Evolutionary conservation across 2,329 filamentous ascomycete species (phyloP).

Genomic region (Elsinoe perseae): DNA sequence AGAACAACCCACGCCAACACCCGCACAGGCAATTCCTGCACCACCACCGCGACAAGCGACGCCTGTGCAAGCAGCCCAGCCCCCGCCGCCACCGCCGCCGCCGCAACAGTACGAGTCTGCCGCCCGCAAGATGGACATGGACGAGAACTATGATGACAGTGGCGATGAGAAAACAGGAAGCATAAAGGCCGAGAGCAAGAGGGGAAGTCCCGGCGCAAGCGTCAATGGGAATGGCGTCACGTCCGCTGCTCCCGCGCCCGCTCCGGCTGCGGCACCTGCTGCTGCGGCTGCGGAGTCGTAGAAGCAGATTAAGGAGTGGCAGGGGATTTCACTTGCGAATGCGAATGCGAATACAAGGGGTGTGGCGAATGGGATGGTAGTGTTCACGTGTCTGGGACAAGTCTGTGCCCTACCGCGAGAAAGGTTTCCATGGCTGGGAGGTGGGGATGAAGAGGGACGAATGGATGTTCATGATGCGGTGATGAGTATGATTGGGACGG

Average conservation of each 20-base stretch:
- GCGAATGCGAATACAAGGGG: too few relatives aligned
- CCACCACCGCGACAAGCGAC: slow-evolving; percentile 24
- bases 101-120: slow-evolving; percentile 64
- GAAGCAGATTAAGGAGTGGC: background rate
- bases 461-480: too few relatives aligned
- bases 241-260: background rate
- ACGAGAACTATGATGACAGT: slow-evolving; percentile 95
- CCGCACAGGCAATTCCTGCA: slow-evolving; percentile 22
- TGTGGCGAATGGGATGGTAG: too few relatives aligned
- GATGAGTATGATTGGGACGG: too few relatives aligned
- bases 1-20: slow-evolving; percentile 26
- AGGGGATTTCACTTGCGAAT: too few relatives aligned
- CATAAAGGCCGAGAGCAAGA: slow-evolving; percentile 38
- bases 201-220: slow-evolving; percentile 33
- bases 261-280: background rate
- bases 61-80: slow-evolving; percentile 16
- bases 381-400: too few relatives aligned
- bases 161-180: slow-evolving; percentile 58
- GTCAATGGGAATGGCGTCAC: slow-evolving; percentile 21
- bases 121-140: slow-evolving; percentile 89
- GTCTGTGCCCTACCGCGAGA: too few relatives aligned
- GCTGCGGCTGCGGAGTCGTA: slow-evolving; percentile 8
- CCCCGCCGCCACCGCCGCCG: slow-evolving; percentile 18
- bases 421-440: background rate
- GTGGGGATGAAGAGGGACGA: background rate